Evolutionary conservation across 306 rosid genomes (phyloP).

Genomic region (Spatholobus suberectus): DNA sequence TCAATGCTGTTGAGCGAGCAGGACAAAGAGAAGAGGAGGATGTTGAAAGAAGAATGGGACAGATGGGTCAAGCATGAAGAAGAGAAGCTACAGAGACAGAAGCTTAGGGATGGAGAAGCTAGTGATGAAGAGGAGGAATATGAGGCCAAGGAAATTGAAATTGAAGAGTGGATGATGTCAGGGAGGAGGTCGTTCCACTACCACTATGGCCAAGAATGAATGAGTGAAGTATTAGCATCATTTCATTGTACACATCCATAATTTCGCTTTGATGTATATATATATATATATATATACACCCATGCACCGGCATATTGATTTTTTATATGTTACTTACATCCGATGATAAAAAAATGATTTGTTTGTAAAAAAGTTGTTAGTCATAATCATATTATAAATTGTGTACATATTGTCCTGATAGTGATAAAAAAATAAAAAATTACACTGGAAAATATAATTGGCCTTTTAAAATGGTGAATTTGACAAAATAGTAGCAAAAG

Average conservation of each 20-base stretch:
- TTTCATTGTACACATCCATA: background rate
- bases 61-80: background rate
- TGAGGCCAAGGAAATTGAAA: background rate
- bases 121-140: background rate
- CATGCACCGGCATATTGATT: background rate
- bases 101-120: background rate
- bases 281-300: background rate
- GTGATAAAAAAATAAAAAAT: background rate
- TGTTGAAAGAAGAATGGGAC: background rate
- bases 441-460: background rate
- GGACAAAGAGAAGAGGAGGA: background rate
- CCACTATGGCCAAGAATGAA: background rate
- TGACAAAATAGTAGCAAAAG: background rate
- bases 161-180: background rate
- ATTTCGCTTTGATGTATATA: too few species aligned
- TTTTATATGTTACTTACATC: background rate
- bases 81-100: too few species aligned
- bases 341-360: background rate
- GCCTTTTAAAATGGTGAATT: background rate
- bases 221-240: background rate
- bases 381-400: background rate
- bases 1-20: background rate
- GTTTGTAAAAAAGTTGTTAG: background rate
- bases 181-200: background rate
- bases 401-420: background rate